Evolutionary conservation across 139 green algal species (phyloP).

Genomic region (Chlorella sp.): DNA sequence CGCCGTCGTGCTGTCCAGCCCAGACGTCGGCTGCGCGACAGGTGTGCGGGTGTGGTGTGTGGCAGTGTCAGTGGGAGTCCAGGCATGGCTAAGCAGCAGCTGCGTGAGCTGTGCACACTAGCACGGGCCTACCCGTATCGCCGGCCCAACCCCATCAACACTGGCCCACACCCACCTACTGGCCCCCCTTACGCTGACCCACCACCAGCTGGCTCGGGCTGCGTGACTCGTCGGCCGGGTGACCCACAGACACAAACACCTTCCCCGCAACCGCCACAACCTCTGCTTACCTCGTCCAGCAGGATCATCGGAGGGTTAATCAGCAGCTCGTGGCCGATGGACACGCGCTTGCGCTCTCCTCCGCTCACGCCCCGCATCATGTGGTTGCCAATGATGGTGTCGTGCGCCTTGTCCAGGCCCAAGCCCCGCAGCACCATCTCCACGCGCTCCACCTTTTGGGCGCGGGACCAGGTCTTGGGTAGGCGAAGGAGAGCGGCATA

Average conservation of each 20-base stretch:
- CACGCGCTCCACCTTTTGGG: slow-evolving; percentile 59
- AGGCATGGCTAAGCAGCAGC: too few relatives aligned
- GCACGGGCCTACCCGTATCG: too few relatives aligned
- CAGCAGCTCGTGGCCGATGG: slow-evolving; percentile 82
- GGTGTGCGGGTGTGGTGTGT: background rate
- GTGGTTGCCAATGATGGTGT: slow-evolving; percentile 55
- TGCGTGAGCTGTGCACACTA: too few relatives aligned
- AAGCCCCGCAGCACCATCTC: slow-evolving; percentile 63
- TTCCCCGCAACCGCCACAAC: too few relatives aligned
- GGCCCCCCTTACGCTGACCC: too few relatives aligned
- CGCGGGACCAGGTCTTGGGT: slow-evolving; percentile 52
- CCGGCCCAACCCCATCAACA: too few relatives aligned
- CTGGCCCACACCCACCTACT: too few relatives aligned
- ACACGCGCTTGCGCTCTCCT: slow-evolving; percentile 91
- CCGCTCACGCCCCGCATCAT: slow-evolving; percentile 40
- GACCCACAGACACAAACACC: too few relatives aligned
- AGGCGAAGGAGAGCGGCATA: slow-evolving; percentile 80
- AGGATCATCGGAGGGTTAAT: slow-evolving; percentile 89
- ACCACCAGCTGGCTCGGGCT: too few relatives aligned
- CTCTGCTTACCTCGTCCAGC: slow-evolving; percentile 46
- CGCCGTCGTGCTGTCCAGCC: slow-evolving; percentile 89
- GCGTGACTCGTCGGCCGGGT: too few relatives aligned
- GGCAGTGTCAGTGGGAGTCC: too few relatives aligned
- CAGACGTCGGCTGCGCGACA: slow-evolving; percentile 39
- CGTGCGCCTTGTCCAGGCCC: slow-evolving; percentile 58